These are phyloP conservation scores for Fibroporia radiculosa DNA, from an alignment of 768 basidiomycete species.

Conservation along the genomic window DNA sequence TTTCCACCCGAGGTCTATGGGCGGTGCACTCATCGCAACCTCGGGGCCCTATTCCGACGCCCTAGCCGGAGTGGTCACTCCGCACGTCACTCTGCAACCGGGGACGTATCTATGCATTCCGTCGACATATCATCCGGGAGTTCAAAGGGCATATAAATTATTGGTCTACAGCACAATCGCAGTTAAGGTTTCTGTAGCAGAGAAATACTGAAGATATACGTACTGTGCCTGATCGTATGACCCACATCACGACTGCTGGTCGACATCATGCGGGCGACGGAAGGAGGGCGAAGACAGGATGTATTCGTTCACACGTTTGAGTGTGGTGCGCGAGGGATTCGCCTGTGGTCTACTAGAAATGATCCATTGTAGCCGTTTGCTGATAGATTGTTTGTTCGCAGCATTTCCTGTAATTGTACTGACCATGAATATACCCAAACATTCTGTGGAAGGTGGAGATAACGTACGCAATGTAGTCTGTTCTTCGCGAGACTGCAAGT, in stretches of 20 bases:
- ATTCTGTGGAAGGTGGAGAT: not conserved
- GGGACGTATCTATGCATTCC: conserved; percentile 72
- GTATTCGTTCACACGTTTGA: conserved; percentile 74
- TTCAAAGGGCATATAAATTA: conserved; percentile 49
- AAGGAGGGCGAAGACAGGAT: conserved; percentile 38
- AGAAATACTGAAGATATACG: not conserved
- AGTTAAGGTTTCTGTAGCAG: not conserved
- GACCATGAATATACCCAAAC: not conserved
- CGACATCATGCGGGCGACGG: conserved; percentile 1
- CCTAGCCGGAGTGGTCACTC: conserved; percentile 62
- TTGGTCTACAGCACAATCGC: conserved; percentile 36
- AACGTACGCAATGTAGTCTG: not conserved
- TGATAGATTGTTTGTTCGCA: conserved; percentile 55
- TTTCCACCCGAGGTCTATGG: conserved; percentile 27
- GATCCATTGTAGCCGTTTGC: conserved; percentile 79
- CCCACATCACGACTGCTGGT: not conserved
- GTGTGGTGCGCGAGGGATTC: conserved; percentile 77
- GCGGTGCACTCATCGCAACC: conserved; percentile 45
- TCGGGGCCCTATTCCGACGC: conserved; percentile 79
- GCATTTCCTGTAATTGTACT: not conserved
- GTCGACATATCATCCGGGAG: conserved; percentile 61
- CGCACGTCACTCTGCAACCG: conserved; percentile 38
- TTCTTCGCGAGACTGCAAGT: conserved; percentile 1
- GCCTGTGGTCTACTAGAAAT: conserved; percentile 64
- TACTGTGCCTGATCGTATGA: not conserved